Evolutionary conservation across 805 yeast genomes (phyloP).

Genomic region (Metschnikowia proteae): DNA sequence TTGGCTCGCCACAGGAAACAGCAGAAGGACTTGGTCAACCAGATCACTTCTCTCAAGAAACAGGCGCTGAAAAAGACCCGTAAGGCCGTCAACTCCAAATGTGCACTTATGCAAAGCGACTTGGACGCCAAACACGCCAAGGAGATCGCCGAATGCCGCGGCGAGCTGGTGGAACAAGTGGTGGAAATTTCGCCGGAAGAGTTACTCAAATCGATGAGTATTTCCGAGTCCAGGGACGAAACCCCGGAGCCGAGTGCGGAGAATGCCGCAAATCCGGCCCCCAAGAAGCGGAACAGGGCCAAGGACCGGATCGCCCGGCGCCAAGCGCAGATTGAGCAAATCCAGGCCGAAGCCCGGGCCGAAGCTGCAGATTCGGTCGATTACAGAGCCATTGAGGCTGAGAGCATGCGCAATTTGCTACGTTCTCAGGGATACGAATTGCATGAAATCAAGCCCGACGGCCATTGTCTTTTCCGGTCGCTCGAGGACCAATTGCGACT

Average conservation of each 20-base stretch:
- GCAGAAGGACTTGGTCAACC: constrained; percentile 58
- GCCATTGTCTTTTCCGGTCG: constrained; percentile 89
- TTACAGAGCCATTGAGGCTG: constrained; percentile 66
- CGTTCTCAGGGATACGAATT: constrained; percentile 46
- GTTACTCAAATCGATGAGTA: constrained; percentile 35
- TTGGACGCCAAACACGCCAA: constrained; percentile 50
- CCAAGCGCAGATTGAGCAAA: constrained; percentile 60
- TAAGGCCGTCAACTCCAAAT: constrained; percentile 58
- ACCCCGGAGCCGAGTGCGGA: background rate
- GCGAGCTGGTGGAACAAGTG: constrained; percentile 11
- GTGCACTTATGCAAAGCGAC: constrained; percentile 55
- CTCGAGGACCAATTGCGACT: constrained; percentile 67
- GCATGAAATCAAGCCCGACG: constrained; percentile 81
- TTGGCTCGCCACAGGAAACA: constrained; percentile 67
- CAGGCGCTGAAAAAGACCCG: constrained; percentile 79
- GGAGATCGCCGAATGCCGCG: constrained; percentile 40
- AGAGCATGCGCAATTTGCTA: constrained; percentile 56
- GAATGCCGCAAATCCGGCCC: constrained; percentile 15
- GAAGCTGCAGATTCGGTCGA: constrained; percentile 72
- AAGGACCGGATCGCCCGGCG: constrained; percentile 78
- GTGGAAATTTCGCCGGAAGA: constrained; percentile 59
- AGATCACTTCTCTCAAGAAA: constrained; percentile 72
- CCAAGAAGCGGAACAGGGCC: constrained; percentile 66
- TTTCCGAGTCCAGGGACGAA: background rate
- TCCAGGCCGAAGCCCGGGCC: constrained; percentile 61